Conservation (phyloP, 2,329 filamentous ascomycete species). For the Emydomyces testavorans region DNA sequence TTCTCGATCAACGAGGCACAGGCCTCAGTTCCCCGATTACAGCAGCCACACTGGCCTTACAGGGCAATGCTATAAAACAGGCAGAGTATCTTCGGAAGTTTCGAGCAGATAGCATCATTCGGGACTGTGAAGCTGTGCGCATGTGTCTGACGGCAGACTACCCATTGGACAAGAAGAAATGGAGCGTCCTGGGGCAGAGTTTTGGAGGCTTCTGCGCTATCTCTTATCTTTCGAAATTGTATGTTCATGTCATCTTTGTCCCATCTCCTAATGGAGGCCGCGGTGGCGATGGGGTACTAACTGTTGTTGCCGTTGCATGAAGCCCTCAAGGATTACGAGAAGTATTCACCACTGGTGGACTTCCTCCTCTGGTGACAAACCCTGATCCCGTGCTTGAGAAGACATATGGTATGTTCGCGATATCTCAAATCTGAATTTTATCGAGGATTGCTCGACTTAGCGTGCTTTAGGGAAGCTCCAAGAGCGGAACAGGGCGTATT, state of each 20-base stretch:
- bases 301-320: background rate
- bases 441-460: background rate
- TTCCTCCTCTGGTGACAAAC: constrained; percentile 61
- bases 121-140: constrained; percentile 77
- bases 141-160: constrained; percentile 59
- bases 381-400: constrained; percentile 65
- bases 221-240: constrained; percentile 70
- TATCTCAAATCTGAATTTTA: background rate
- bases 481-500: constrained; percentile 67
- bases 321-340: constrained; percentile 66
- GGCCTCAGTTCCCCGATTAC: constrained; percentile 74
- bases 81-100: constrained; percentile 73
- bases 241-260: constrained; percentile 19
- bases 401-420: constrained; percentile 43
- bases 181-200: constrained; percentile 80
- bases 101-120: constrained; percentile 80
- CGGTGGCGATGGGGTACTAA: background rate
- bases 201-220: constrained; percentile 81
- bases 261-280: background rate
- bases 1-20: constrained; percentile 84
- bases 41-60: constrained; percentile 54
- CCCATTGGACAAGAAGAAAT: constrained; percentile 58
- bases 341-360: constrained; percentile 71
- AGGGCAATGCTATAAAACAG: constrained; percentile 55
- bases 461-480: constrained; percentile 45